These are phyloP conservation scores for Paspalum notatum DNA, from an alignment of 176 grass and related monocot species.

Conservation along the genomic window DNA sequence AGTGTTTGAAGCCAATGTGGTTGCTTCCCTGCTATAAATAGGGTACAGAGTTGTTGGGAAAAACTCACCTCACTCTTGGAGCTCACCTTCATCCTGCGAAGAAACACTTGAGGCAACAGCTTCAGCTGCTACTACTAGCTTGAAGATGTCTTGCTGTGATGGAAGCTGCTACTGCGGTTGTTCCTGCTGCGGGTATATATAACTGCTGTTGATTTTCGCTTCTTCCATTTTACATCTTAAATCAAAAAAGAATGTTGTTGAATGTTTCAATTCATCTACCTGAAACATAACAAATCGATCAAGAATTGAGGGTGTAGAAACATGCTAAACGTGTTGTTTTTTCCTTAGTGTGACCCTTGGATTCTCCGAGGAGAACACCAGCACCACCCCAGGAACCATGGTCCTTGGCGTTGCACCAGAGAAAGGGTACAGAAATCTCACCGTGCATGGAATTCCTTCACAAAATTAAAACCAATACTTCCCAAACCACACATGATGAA, in stretches of 20 bases:
- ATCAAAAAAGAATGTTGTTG: too few species aligned
- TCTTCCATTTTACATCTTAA: too few species aligned
- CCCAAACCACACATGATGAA: too few species aligned
- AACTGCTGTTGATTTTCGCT: background rate
- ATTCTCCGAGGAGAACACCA: constrained; percentile 24
- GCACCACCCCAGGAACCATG: background rate
- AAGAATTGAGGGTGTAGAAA: too few species aligned
- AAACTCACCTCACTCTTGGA: background rate
- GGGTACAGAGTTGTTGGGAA: background rate
- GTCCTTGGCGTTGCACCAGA: constrained; percentile 35
- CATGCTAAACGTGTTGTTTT: too few species aligned
- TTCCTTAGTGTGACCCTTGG: constrained; percentile 16
- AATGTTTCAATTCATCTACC: too few species aligned
- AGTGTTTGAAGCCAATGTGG: background rate
- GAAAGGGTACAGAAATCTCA: constrained; percentile 26
- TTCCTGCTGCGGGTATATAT: constrained; percentile 20
- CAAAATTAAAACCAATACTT: too few species aligned
- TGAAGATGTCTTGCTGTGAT: constrained; percentile 20
- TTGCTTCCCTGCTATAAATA: constrained; percentile 14
- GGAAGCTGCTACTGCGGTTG: constrained; percentile 28
- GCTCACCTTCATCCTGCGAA: too few species aligned
- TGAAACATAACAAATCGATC: too few species aligned
- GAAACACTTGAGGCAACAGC: too few species aligned
- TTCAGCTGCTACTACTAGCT: too few species aligned
- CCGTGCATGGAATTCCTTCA: background rate